Conservation (phyloP, 164 flowering plant species). For the Dillenia suffruticosa region DNA sequence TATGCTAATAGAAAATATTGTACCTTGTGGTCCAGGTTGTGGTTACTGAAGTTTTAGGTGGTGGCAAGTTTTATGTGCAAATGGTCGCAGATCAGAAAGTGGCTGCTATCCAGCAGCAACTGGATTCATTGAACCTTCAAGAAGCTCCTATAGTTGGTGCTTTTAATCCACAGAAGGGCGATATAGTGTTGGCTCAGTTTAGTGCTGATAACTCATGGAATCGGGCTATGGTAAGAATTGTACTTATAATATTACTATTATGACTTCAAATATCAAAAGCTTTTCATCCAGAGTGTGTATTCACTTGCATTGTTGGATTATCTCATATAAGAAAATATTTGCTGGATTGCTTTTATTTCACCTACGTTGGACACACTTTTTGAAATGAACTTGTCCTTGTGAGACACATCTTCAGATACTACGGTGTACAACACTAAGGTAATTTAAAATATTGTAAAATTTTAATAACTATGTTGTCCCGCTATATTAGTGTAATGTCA, state of each 20-base stretch:
- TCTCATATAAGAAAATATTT: no score
- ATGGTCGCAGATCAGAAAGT: slow-evolving; percentile 70
- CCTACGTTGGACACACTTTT: no score
- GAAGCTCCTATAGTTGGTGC: slow-evolving; percentile 86
- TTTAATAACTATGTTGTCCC: no score
- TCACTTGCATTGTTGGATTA: no score
- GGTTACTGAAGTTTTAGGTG: slow-evolving; percentile 88
- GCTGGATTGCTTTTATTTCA: no score
- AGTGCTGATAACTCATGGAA: slow-evolving; percentile 92
- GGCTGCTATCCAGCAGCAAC: slow-evolving; percentile 73
- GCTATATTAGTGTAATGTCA: no score
- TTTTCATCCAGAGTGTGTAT: no score
- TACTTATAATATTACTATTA: neutral
- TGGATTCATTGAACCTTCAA: slow-evolving; percentile 66
- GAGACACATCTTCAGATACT: no score
- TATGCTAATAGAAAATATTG: neutral
- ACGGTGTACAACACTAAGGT: no score
- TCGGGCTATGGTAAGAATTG: slow-evolving; percentile 74
- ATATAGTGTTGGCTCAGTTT: slow-evolving; percentile 85
- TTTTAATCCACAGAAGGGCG: slow-evolving; percentile 94
- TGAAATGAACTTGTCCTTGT: no score
- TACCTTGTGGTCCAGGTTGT: slow-evolving; percentile 44
- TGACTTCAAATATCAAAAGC: neutral
- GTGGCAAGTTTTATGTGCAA: slow-evolving; percentile 92
- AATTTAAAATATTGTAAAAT: no score